Percentiles rank a stretch among this genome's conserved stretches.
Conservation (phyloP, 345 rosid genomes). For the Dipteronia sinensis region DNA sequence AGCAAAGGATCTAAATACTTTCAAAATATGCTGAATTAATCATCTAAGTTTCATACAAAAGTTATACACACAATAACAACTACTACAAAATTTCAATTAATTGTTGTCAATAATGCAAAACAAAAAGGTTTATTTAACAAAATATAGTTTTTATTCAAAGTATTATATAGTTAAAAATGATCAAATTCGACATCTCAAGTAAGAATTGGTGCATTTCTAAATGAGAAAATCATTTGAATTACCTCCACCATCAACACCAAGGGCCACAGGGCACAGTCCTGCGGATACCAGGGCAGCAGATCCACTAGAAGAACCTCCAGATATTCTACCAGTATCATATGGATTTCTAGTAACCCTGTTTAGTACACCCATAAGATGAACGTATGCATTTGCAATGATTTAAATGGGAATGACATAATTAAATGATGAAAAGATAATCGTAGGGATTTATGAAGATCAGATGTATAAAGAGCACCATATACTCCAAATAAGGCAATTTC, state of each 20-base stretch:
- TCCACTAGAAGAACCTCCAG: conserved; percentile 81
- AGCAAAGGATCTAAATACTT: too few relatives aligned
- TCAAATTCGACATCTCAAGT: neutral
- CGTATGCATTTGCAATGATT: neutral
- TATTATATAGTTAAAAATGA: neutral
- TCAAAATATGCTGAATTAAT: too few relatives aligned
- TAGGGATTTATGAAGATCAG: neutral
- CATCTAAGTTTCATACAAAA: too few relatives aligned
- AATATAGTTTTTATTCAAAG: neutral
- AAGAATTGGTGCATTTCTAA: neutral
- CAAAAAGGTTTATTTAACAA: neutral
- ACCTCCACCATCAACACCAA: conserved; percentile 92
- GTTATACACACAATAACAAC: neutral
- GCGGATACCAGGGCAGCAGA: conserved; percentile 80
- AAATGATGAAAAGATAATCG: neutral
- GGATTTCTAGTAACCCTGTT: conserved; percentile 65
- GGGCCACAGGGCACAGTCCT: conserved; percentile 75
- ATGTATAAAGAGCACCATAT: too few relatives aligned
- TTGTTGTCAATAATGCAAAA: neutral
- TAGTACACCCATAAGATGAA: neutral
- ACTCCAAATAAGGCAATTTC: neutral
- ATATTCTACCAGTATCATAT: conserved; percentile 42
- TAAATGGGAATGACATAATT: neutral
- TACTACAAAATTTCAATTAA: too few relatives aligned
- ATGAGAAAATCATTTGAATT: neutral